These are phyloP conservation scores for Sorghum bicolor DNA, from an alignment of 176 grass and related monocot genomes.

Conservation along the genomic window Sorghum_bicolor_NCBIv3 NC_012876.2:50045001-50045500, in stretches of 20 bases:
- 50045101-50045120: constrained; percentile 7
- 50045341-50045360: background rate
- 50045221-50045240: background rate
- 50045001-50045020: constrained; percentile 13
- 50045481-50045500: background rate
- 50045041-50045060: background rate
- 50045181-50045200: background rate
- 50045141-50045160: constrained; percentile 26
- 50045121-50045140: background rate
- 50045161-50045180: background rate
- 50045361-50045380: background rate
- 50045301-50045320: background rate
- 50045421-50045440: background rate
- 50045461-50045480: background rate
- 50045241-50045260: background rate
- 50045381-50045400: background rate
- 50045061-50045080: constrained; percentile 2
- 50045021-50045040: background rate
- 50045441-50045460: background rate
- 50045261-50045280: background rate
- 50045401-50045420: constrained; percentile 8
- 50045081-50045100: constrained; percentile 31
- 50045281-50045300: background rate
- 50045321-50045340: background rate
- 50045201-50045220: background rate